Conservation (phyloP, 2,329 filamentous ascomycete genomes). For the Fusarium sterilihyphosum region DNA sequence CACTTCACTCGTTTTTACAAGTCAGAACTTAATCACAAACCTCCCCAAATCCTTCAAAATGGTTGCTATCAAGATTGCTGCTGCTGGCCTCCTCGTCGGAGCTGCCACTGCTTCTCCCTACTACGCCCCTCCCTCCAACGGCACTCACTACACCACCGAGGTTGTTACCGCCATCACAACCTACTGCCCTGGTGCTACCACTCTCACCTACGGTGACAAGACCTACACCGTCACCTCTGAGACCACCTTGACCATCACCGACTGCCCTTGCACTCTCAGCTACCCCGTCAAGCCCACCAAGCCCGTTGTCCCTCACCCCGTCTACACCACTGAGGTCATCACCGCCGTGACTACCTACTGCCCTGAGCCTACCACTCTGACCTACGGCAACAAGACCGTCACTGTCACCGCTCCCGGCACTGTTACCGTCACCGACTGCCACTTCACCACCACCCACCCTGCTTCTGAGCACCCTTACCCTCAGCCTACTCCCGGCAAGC, state of each 20-base stretch:
- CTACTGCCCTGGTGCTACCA: constrained; percentile 75
- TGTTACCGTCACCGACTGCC: constrained; percentile 28
- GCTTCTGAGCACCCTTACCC: constrained; percentile 42
- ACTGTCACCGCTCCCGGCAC: constrained; percentile 28
- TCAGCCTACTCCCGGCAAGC: constrained; percentile 23
- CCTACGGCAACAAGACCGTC: constrained; percentile 46
- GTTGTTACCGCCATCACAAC: constrained; percentile 73
- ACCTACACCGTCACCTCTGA: constrained; percentile 77
- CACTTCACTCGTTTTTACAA: constrained; percentile 26
- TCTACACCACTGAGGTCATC: constrained; percentile 24
- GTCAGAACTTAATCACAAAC: background rate
- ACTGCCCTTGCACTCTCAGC: constrained; percentile 76
- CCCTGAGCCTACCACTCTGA: constrained; percentile 44
- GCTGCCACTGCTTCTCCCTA: constrained; percentile 21
- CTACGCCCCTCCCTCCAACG: constrained; percentile 12
- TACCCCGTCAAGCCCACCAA: constrained; percentile 57
- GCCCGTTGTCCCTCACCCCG: constrained; percentile 14
- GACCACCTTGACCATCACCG: constrained; percentile 75
- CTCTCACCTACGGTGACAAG: constrained; percentile 69
- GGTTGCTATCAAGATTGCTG: constrained; percentile 23
- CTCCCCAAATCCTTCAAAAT: constrained; percentile 15
- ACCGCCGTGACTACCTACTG: constrained; percentile 52
- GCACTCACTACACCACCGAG: constrained; percentile 67
- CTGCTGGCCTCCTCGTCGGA: constrained; percentile 32
- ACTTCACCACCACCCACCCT: constrained; percentile 27